Percentiles rank a stretch among this genome's conserved stretches.
Evolutionary conservation across 2,329 filamentous ascomycete species (phyloP).

Genomic region (Sclerotinia glacialis): DNA sequence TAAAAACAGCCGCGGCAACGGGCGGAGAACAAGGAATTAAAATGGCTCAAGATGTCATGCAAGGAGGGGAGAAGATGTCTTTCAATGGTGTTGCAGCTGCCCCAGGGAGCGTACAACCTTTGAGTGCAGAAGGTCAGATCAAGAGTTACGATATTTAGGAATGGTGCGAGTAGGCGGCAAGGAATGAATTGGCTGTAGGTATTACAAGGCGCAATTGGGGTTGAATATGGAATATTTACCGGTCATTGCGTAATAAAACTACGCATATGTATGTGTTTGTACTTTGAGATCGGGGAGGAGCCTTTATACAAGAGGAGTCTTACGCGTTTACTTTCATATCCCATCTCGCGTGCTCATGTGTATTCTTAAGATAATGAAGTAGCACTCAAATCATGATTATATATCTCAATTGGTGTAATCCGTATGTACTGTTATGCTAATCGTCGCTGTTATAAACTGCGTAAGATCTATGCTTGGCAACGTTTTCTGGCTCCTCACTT

Average conservation of each 20-base stretch:
- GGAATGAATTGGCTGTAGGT: conserved; percentile 20
- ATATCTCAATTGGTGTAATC: neutral
- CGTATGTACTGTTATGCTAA: neutral
- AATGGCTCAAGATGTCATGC: conserved; percentile 39
- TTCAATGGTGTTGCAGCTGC: conserved; percentile 49
- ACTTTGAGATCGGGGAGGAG: conserved; percentile 7
- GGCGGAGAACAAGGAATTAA: conserved; percentile 42
- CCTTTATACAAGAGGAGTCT: conserved; percentile 15
- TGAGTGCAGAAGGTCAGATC: conserved; percentile 53
- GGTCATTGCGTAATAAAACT: conserved; percentile 16
- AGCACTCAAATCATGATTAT: conserved; percentile 7
- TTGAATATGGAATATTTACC: conserved; percentile 33
- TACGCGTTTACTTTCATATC: conserved; percentile 8
- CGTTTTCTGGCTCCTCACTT: neutral
- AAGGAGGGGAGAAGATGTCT: conserved; percentile 47
- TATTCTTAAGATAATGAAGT: conserved; percentile 23
- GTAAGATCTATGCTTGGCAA: conserved; percentile 8
- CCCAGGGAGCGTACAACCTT: conserved; percentile 50
- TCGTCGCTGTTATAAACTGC: conserved; percentile 21
- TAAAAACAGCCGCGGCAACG: conserved; percentile 51
- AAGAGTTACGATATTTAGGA: conserved; percentile 45
- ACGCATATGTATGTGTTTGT: conserved; percentile 13
- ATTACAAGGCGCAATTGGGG: conserved; percentile 34
- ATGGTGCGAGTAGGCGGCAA: conserved; percentile 15
- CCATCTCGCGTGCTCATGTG: conserved; percentile 4